Evolutionary conservation across 2,329 filamentous ascomycete genomes (phyloP), one percentile per base, ranked within the genome.

Genomic region (Sporothrix pseudoabietina): DNA sequence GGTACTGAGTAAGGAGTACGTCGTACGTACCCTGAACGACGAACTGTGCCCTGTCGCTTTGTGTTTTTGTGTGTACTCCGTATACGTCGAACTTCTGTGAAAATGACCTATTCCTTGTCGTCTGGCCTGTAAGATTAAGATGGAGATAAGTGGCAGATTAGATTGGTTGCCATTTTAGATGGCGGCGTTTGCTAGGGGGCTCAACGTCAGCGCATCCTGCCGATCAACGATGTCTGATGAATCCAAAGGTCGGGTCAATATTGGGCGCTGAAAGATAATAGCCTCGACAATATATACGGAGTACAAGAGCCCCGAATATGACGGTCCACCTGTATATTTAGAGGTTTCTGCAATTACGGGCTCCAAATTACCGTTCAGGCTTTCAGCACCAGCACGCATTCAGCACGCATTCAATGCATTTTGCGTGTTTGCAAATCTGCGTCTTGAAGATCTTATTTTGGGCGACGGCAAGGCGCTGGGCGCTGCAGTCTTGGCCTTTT

Each of bases 121-220:
- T 16, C 9, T 57, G 26, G 26, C 54, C 54, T 57, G 54, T 57
- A 26, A 55, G n/a, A 55, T 22, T 26, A 55, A 55, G n/a, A 55
- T 55, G 52, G 9, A 55, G 10, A 26, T 22, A 41, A n/a, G 16
- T 52, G 44, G 63, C 41, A 49, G 41, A 52, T 49, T 52, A 49
- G 26, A 66, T 66, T 66, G 65, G 47, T 30, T 52, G 65, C 65
- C 61, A 66, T 47, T 47, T 44, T 26, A 41, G 59, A 65, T 19
- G 49, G 16, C 63, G 44, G 61, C 63, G 41, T 68, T 68, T 35
- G 26, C 61, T 41, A 49, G 63, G 44, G 44, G 47, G 14, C 19
- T 52, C 65, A 52, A 68, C 65, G 65, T 49, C 65, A 68, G 65
- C 65, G 47, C 44, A 68, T 68, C 44, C 63, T 68, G 65, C 44